Conservation (phyloP, 2,329 filamentous ascomycete species). For the Ceratocystis papillata region DNA sequence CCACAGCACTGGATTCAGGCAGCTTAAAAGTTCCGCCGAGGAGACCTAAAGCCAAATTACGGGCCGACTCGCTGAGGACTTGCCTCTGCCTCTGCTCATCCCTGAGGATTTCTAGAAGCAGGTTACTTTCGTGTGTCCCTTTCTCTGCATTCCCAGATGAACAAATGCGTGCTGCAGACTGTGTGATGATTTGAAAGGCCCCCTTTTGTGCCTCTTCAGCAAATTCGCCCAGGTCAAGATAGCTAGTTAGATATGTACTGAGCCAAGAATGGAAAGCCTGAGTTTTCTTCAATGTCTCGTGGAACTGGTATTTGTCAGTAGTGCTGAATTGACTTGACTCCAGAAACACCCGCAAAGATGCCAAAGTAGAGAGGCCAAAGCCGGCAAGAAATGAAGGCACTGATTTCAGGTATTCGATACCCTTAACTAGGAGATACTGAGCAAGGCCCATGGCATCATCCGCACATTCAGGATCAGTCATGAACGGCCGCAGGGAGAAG, state of each 20-base stretch:
- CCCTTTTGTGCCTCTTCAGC: slow-evolving; percentile 39
- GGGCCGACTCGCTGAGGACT: slow-evolving; percentile 59
- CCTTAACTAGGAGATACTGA: slow-evolving; percentile 67
- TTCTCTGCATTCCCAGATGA: slow-evolving; percentile 58
- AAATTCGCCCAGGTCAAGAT: slow-evolving; percentile 43
- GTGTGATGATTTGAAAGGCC: slow-evolving; percentile 55
- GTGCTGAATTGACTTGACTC: slow-evolving; percentile 65
- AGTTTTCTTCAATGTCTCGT: slow-evolving; percentile 63
- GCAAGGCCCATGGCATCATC: slow-evolving; percentile 82
- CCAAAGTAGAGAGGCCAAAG: slow-evolving; percentile 65
- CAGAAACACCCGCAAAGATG: slow-evolving; percentile 66
- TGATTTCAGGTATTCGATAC: slow-evolving; percentile 51
- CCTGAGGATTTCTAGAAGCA: slow-evolving; percentile 68
- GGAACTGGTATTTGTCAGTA: slow-evolving; percentile 75
- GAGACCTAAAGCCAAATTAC: slow-evolving; percentile 57
- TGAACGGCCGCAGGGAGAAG: slow-evolving; percentile 63
- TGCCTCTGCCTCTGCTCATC: slow-evolving; percentile 54
- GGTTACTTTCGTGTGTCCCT: slow-evolving; percentile 62
- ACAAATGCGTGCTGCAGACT: slow-evolving; percentile 56
- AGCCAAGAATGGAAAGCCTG: slow-evolving; percentile 72
- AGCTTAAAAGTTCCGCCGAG: slow-evolving; percentile 65
- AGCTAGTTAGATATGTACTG: slow-evolving; percentile 53
- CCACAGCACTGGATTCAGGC: slow-evolving; percentile 35
- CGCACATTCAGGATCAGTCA: slow-evolving; percentile 75
- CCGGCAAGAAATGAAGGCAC: slow-evolving; percentile 70